Evolutionary conservation across 148 eudicot genomes (phyloP), one percentile per base, ranked within the genome.

Genomic region (Rhododendron ferrugineum): DNA sequence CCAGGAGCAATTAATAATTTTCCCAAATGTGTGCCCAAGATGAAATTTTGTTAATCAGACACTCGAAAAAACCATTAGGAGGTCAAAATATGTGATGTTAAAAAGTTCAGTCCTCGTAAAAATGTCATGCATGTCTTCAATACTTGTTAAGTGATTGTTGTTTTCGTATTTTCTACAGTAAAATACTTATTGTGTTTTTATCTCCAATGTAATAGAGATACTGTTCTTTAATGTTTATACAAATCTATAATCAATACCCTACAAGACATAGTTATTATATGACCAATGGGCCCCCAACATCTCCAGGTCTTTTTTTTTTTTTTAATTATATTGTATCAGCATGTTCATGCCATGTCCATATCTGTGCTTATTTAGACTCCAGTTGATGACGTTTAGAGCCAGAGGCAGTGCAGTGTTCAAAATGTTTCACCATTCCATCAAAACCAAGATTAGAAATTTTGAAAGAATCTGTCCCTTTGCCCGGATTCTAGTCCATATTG

Each of bases 401-500:
- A 70, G 37, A 30, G 37, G 20, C 20, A 5, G 40, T 14, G 40
- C 70, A 66, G 79, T 75, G 52, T 11, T 76, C 79, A 76, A 76
- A 76, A 40, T 22, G 26, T 76, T 76, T 76, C 79, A 6, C 20
- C 23, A 18, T 42, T 40, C 79, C 40, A 37, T 77, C 50, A 42
- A 77, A 77, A 77, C 52, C 49, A 77, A 77, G 16, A 22, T 77
- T 76, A 3, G 0, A 42, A 77, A 42, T 22, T 42, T 77, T 10
- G 80, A 77, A n/a, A 28, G 58, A 78, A 78, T 46, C n/a, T 78
- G 80, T 77, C 49, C 30, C 80, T 42, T 42, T 37, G 52, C 80
- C 78, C 3, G 6, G 50, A 76, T 40, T 74, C 44, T 76, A 37
- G 49, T 22, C 79, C 46, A 37, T 22, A 3, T 20, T 28, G 28